Conservation (phyloP, 495 filamentous ascomycete species). For the Amphirosellinia nigrospora region DNA sequence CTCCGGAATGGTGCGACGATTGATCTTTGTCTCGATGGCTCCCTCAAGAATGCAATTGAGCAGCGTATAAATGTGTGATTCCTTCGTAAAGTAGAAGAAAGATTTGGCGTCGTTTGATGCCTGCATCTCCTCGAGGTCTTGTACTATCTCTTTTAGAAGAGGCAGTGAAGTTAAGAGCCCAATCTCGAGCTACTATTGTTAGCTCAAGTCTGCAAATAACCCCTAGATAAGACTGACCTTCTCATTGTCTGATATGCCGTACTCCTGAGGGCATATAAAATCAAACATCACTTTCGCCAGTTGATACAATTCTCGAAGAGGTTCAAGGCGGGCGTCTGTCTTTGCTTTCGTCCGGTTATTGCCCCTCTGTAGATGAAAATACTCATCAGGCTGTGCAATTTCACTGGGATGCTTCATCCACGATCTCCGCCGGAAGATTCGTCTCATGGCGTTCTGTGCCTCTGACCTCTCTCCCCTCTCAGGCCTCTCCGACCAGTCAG, state of each 20-base stretch:
- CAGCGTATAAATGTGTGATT: conserved; percentile 97
- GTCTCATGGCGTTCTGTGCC: conserved; percentile 51
- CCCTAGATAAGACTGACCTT: conserved; percentile 56
- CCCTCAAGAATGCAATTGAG: conserved; percentile 98
- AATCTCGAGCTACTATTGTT: conserved; percentile 72
- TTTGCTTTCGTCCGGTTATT: conserved; percentile 80
- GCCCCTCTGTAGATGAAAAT: conserved; percentile 86
- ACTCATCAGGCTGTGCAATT: conserved; percentile 64
- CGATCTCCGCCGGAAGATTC: conserved; percentile 59
- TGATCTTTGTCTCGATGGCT: conserved; percentile 88
- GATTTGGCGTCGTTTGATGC: conserved; percentile 90
- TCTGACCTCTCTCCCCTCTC: conserved; percentile 36
- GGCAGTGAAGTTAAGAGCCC: conserved; percentile 92
- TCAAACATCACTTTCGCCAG: conserved; percentile 95
- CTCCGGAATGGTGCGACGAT: conserved; percentile 90
- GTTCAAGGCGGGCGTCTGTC: conserved; percentile 81
- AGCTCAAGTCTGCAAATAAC: not conserved
- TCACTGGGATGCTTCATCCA: conserved; percentile 53
- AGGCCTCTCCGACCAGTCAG: conserved; percentile 34
- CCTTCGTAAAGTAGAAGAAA: conserved; percentile 99
- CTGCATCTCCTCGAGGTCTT: conserved; percentile 96
- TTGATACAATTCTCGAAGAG: conserved; percentile 89
- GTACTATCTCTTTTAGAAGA: conserved; percentile 91
- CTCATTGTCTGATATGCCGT: conserved; percentile 90
- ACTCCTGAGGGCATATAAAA: conserved; percentile 98